Evolutionary conservation across 768 basidiomycete genomes (phyloP), one percentile per base, ranked within the genome.

Genomic region (Termitomyces eurrhizus): DNA sequence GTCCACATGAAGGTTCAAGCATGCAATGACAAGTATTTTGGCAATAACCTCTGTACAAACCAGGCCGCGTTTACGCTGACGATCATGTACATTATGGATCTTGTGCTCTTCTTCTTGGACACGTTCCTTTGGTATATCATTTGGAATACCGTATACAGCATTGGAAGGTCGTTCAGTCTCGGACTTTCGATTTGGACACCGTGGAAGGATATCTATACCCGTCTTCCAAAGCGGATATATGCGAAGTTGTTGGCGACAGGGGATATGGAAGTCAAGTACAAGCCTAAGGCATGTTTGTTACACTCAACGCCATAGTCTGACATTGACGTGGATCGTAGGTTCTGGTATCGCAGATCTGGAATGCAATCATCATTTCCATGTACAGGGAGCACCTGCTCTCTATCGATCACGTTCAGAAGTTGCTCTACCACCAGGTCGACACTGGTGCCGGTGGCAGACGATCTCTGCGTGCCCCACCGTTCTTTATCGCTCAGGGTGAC

Each of bases 91-190:
- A 78, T 97, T 79, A 98, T 98, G 96, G 97, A 98, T 70, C 77
- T 99, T 51, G 86, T 90, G 55, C 84, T 99, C 49, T 99, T 93
- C 84, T 99, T 98, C 85, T 81, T 99, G 74, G 97, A 99, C 78
- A 99, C 97, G 7, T 99, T 98, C 89, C 77, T 99, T 35, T 99
- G 97, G 97, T 99, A 95, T 71, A 95, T 98, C 77, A 98, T 98
- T 71, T 98, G 96, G 96, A 98, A 98, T 74, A 95, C 94, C 11
- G 91, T 95, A 58, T 91, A 92, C 77, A 90, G 88, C 69, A 92
- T 95, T 67, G 89, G 80, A 26, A 83, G 95, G 57, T 91, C 88
- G 18, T 99, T 99, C 75, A 79, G 85, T 26, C 82, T 98, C 54
- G 97, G 96, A 7, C 81, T 99, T 53, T 95, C 92, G 35, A 96